These are phyloP conservation scores for Luzula sylvatica DNA, from an alignment of 176 grass and related monocot species.

Conservation along the genomic window DNA sequence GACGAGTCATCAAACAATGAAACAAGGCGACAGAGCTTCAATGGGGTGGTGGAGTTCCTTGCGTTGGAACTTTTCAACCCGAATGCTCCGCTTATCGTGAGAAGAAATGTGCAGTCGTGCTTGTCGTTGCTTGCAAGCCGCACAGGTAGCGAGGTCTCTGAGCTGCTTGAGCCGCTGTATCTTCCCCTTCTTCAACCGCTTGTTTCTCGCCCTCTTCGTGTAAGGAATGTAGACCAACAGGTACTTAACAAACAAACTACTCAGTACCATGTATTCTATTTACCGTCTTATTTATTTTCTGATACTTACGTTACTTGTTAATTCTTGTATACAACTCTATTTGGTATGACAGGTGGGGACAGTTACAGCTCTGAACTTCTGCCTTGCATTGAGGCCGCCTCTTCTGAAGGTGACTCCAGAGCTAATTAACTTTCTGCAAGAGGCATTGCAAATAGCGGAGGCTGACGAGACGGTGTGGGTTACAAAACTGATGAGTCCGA, in stretches of 20 bases:
- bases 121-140: slow-evolving; percentile 86
- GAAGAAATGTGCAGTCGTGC: slow-evolving; percentile 90
- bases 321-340: slow-evolving; percentile 13
- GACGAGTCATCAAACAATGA: slow-evolving; percentile 96
- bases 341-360: slow-evolving; percentile 69
- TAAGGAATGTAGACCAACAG: slow-evolving; percentile 94
- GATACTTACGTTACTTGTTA: neutral
- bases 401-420: slow-evolving; percentile 85
- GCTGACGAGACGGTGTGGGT: slow-evolving; percentile 97
- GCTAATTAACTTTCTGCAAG: slow-evolving; percentile 95
- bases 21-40: slow-evolving; percentile 73
- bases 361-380: slow-evolving; percentile 92
- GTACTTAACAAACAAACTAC: slow-evolving; percentile 24
- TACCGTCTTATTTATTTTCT: no score
- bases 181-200: slow-evolving; percentile 82
- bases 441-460: slow-evolving; percentile 97
- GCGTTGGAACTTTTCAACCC: slow-evolving; percentile 86
- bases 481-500: slow-evolving; percentile 91
- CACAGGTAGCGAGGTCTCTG: slow-evolving; percentile 95
- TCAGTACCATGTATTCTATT: neutral
- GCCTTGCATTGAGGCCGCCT: slow-evolving; percentile 86
- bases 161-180: slow-evolving; percentile 90
- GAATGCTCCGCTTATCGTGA: slow-evolving; percentile 86
- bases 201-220: slow-evolving; percentile 65
- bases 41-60: slow-evolving; percentile 91